Conservation (phyloP, 2,329 filamentous ascomycete genomes). For the Fusarium camptoceras region DNA sequence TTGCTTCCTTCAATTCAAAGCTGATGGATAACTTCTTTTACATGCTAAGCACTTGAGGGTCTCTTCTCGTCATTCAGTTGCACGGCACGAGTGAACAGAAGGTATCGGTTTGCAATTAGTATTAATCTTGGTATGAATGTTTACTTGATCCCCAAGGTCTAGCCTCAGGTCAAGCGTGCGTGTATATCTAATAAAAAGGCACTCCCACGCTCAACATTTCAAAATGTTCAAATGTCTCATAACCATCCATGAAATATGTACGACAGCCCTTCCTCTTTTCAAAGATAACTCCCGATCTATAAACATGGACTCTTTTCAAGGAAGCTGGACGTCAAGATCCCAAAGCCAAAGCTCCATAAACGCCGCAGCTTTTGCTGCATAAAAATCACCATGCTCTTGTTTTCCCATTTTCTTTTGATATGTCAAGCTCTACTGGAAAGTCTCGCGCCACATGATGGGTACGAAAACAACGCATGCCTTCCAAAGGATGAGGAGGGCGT, state of each 20-base stretch:
- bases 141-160: slow-evolving; percentile 5
- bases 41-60: accelerated
- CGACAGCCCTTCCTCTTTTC: slow-evolving; percentile 1
- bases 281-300: not conserved
- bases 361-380: slow-evolving; percentile 39
- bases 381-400: slow-evolving; percentile 3
- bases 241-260: slow-evolving; percentile 27
- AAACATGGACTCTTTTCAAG: slow-evolving; percentile 6
- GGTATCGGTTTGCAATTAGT: slow-evolving; percentile 37
- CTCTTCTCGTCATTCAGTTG: not conserved
- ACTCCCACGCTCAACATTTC: slow-evolving; percentile 29
- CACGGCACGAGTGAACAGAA: not conserved
- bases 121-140: slow-evolving; percentile 37
- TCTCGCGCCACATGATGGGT: slow-evolving; percentile 81
- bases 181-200: slow-evolving; percentile 29
- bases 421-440: slow-evolving; percentile 43
- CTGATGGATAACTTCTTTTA: not conserved
- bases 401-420: not conserved
- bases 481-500: slow-evolving; percentile 78
- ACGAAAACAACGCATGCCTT: slow-evolving; percentile 86
- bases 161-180: slow-evolving; percentile 6
- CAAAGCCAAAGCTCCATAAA: slow-evolving; percentile 38
- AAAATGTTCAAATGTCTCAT: slow-evolving; percentile 41
- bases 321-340: slow-evolving; percentile 33
- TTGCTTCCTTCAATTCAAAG: not conserved